Percentiles rank a stretch among this genome's conserved stretches.
Evolutionary conservation across 2,329 filamentous ascomycete species (phyloP).

Genomic region (Beauveria varroae): DNA sequence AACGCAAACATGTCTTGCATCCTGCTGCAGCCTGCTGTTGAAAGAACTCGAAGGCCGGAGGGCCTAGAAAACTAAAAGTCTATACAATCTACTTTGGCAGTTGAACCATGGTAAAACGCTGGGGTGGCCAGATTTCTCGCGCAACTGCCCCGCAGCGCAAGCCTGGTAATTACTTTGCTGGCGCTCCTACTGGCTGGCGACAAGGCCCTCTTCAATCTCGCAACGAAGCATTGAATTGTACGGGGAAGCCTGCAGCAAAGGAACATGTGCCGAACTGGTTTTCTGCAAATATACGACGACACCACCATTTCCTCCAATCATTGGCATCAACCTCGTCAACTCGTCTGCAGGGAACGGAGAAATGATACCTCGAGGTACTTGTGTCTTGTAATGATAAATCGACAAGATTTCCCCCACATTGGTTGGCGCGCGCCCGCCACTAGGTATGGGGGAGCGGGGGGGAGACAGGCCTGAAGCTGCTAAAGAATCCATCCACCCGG

Average conservation of each 20-base stretch:
- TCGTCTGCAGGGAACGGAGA: neutral
- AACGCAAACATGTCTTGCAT: no score
- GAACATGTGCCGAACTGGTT: neutral
- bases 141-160: no score
- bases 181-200: neutral
- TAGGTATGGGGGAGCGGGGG: neutral
- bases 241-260: neutral
- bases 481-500: slow-evolving; percentile 7
- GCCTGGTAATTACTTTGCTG: neutral
- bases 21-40: no score
- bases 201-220: neutral
- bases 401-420: neutral
- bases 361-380: neutral
- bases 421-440: neutral
- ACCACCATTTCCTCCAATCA: neutral
- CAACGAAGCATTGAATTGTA: neutral
- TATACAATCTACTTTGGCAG: no score
- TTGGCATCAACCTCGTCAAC: neutral
- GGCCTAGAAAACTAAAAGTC: no score
- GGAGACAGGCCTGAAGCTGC: neutral
- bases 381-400: no score
- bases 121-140: no score
- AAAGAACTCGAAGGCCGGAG: no score
- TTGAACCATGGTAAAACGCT: no score
- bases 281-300: neutral